Evolutionary conservation across 345 rosid species (phyloP).

Genomic region (Salix brachista): DNA sequence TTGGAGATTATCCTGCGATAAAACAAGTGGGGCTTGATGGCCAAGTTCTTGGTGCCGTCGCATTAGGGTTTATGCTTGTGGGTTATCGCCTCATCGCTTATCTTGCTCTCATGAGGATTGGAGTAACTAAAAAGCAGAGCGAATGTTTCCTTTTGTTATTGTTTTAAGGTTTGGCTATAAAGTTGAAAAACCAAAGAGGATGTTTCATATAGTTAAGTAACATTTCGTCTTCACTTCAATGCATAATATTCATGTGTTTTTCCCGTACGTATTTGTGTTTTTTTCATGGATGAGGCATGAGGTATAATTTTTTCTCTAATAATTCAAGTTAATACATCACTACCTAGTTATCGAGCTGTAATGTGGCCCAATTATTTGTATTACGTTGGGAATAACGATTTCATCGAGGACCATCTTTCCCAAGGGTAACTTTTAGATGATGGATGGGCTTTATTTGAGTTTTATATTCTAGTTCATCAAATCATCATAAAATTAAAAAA

Average conservation of each 20-base stretch:
- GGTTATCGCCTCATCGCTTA: constrained; percentile 48
- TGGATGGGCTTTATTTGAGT: neutral
- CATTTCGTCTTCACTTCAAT: too few relatives aligned
- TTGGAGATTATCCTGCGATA: constrained; percentile 43
- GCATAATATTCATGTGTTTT: too few relatives aligned
- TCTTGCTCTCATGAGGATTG: constrained; percentile 42
- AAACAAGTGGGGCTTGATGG: constrained; percentile 40
- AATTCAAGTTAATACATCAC: too few relatives aligned
- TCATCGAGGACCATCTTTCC: neutral
- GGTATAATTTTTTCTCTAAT: too few relatives aligned
- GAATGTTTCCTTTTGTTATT: neutral
- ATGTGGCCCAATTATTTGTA: neutral
- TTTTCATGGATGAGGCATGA: too few relatives aligned
- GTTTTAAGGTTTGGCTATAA: too few relatives aligned
- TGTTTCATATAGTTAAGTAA: too few relatives aligned
- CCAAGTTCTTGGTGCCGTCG: constrained; percentile 24
- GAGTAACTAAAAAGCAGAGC: constrained; percentile 20
- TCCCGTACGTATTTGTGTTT: too few relatives aligned
- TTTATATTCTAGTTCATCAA: neutral
- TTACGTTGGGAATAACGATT: neutral
- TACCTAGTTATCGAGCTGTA: neutral
- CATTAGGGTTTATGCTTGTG: constrained; percentile 39
- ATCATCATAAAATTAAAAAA: neutral
- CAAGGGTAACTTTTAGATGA: neutral
- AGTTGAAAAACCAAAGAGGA: too few relatives aligned